Base-by-base conservation (phyloP, 2,329 filamentous ascomycete species). In the Thermoascus crustaceus region DNA sequence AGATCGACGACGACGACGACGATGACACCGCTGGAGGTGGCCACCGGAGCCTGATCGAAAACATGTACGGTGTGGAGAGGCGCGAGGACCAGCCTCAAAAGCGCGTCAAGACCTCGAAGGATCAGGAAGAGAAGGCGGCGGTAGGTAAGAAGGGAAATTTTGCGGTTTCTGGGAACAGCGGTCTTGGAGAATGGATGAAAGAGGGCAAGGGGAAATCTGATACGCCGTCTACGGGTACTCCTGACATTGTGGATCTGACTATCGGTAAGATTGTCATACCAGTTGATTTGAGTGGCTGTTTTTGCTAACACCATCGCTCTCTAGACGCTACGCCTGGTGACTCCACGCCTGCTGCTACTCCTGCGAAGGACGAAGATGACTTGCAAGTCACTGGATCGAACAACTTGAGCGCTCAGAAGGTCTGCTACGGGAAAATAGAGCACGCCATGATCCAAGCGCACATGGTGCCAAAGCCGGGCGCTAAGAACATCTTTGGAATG, bases 381-480 rank as follows among this genome's bases (percentile, higher is more conserved):
- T 38, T 63, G 7, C 50, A 64, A 51, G 53, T 60, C 36, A 55
- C 68, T 13, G 64, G 78, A 22, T 58, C 78, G 9, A 69, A 72
- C 26, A 73, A 83, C 37, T 69, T 76, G 19, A 73, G 68, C 30
- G 72, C 78, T 13, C 76, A 85, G 52, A 78, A 85, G 50, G 81
- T 93, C 3, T 93, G 85, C 60, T 87, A 84, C 52, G 86, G 86
- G 26, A 82, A 82, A 61, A 61, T 93, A 13, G 78, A 85, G 36
- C 73, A 71, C 11, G 75, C 78, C 2, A 74, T 67, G 35, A 67
- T 91, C 26, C 77, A 80, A 43, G 82, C 80, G 41, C 72, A 76
- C 48, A 64, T 68, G 22, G 76, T 89, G 2, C 86, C 85, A 0
- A 85, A 79, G 48, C 77, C 81, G 1, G 73, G 73, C 19, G 68